Base-by-base conservation (phyloP, 768 basidiomycete genomes). In the Leccinum imitatum region DNA sequence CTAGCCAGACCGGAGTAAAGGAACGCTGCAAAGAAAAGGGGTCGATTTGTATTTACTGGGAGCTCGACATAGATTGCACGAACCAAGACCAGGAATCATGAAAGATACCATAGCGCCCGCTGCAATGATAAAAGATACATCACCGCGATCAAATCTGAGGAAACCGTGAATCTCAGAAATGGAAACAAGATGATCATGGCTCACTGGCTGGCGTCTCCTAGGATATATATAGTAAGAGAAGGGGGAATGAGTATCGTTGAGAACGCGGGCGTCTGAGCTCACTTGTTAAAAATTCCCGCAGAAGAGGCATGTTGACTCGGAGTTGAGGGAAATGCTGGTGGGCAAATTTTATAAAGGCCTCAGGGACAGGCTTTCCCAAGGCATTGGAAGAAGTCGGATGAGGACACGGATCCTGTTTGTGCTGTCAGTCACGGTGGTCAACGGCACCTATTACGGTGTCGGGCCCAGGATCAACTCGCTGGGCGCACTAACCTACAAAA, bases 71-170 rank as follows among this genome's bases (percentile, higher is more conserved):
- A 31, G 53, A 56, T 10, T 19, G 44, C 39, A 21, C 75, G 62
- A 63, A 86, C 89, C 86, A 35, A 90, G 82, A 11, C 88, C 88
- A 50, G 88, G 89, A 44, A 91, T 79, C 89, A 90, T 91, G 75
- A 90, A 85, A 54, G 83, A 79, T 9, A 91, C 90, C 77, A 91
- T 83, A n/a, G 84, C 83, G 23, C 87, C 87, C 27, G 85, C 79
- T 6, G 88, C 68, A 14, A 85, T 82, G 63, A 91, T 86, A 71
- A 90, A 91, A 9, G 86, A 76, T 15, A 90, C 70, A 76, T 91
- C 89, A 41, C 90, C 88, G 21, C 81, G 79, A 72, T 90, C 82
- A 73, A 85, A 91, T 63, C 87, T 89, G 65, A 23, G 55, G 4
- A 46, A 46, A 62, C 13, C 44, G 39, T 67, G 54, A 66, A 25